phyloP scores from a whole-genome alignment of 1,284 basidiomycete genomes.

The Chalciporus sp. region DNA sequence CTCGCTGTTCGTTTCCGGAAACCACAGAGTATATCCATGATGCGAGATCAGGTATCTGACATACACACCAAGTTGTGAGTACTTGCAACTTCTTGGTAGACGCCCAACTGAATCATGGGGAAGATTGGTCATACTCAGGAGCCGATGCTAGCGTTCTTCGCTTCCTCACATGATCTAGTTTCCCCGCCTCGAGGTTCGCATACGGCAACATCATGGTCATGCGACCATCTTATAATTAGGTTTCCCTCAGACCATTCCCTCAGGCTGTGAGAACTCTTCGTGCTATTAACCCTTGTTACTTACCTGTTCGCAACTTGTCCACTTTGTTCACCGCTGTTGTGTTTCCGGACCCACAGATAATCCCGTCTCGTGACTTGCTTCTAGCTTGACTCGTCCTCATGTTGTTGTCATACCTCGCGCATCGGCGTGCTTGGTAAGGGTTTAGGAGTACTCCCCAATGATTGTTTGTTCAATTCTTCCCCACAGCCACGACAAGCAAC shows the following conservation, averaged over 20 bases:
- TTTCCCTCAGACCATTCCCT: background rate
- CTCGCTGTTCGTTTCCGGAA: too few species aligned
- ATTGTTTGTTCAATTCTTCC: background rate
- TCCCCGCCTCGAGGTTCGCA: too few species aligned
- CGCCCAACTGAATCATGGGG: too few species aligned
- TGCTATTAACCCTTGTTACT: too few species aligned
- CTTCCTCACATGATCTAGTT: too few species aligned
- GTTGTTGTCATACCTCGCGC: slow-evolving; percentile 34
- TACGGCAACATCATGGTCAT: background rate
- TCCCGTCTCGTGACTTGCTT: background rate
- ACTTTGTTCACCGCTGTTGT: background rate
- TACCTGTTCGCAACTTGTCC: background rate
- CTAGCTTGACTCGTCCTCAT: slow-evolving; percentile 13
- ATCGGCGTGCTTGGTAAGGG: slow-evolving; percentile 31
- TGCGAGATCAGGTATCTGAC: too few species aligned
- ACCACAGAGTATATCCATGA: too few species aligned
- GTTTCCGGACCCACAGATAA: background rate
- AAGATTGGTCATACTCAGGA: too few species aligned
- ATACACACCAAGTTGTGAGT: too few species aligned
- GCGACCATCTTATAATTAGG: background rate
- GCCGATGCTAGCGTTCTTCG: too few species aligned
- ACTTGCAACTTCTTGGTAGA: too few species aligned
- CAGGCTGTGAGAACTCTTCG: background rate
- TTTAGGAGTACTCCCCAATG: background rate
- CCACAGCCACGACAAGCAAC: slow-evolving; percentile 30